A percentile compares a stretch with the other conserved stretches of the same genome.
These are phyloP conservation scores for Meyerozyma smithsonii DNA, from an alignment of 1,139 yeast species.

Conservation along the genomic window DNA sequence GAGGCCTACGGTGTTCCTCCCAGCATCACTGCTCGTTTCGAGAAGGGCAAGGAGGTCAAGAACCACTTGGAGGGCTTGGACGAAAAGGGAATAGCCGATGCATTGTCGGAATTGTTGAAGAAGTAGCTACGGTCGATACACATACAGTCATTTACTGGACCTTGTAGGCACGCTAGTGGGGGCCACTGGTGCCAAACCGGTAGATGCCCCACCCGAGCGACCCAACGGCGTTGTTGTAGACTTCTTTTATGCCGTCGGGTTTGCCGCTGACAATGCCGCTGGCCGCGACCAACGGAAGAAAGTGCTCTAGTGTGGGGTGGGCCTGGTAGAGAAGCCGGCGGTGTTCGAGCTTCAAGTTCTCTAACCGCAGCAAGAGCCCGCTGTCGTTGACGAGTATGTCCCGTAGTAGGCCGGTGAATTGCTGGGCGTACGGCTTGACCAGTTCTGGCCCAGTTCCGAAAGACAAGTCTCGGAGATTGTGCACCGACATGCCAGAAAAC, in stretches of 20 bases:
- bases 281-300: constrained; percentile 62
- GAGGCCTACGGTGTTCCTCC: constrained; percentile 74
- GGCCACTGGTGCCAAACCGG: constrained; percentile 34
- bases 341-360: constrained; percentile 26
- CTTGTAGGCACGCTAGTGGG: no score
- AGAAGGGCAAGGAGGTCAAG: constrained; percentile 41
- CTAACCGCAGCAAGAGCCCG: constrained; percentile 23
- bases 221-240: constrained; percentile 40
- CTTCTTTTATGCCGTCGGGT: constrained; percentile 32
- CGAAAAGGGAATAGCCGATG: constrained; percentile 34
- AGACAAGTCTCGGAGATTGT: constrained; percentile 55
- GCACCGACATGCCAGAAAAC: constrained; percentile 77
- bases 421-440: constrained; percentile 43
- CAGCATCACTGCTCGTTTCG: constrained; percentile 66
- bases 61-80: constrained; percentile 43
- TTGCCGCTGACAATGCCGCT: constrained; percentile 46
- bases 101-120: constrained; percentile 37
- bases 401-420: constrained; percentile 45
- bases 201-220: constrained; percentile 70
- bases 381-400: constrained; percentile 21
- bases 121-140: constrained; percentile 6
- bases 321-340: constrained; percentile 42
- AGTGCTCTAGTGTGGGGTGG: constrained; percentile 75
- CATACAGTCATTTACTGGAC: neutral
- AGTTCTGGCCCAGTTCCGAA: constrained; percentile 15